These are phyloP conservation scores for Pleurotus salmoneostramineus DNA, from an alignment of 768 basidiomycete species.

Conservation along the genomic window DNA sequence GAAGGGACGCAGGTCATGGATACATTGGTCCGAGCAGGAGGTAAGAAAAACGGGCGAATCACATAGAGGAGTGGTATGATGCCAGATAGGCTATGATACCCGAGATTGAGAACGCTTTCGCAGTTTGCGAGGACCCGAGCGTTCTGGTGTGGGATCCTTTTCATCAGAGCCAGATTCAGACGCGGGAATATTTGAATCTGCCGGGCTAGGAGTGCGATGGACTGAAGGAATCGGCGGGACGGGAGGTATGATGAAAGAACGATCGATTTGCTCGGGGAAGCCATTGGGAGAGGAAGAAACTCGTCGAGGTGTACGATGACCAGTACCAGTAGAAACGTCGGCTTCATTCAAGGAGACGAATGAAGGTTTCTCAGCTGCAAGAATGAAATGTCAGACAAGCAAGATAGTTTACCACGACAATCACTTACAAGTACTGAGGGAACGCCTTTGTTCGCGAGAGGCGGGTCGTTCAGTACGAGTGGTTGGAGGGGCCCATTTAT, in stretches of 20 bases:
- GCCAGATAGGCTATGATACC: neutral
- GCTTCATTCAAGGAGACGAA: neutral
- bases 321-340: neutral
- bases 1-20: too few relatives aligned
- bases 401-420: neutral
- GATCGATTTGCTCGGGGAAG: neutral
- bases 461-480: neutral
- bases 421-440: neutral
- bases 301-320: neutral
- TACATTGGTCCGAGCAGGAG: neutral
- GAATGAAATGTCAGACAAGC: neutral
- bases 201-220: neutral
- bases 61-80: neutral
- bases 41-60: neutral
- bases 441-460: neutral
- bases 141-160: neutral
- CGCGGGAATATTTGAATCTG: neutral
- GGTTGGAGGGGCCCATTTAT: constrained; percentile 29
- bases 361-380: neutral
- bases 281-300: constrained; percentile 1
- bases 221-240: constrained; percentile 14
- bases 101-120: neutral
- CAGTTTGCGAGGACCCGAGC: neutral
- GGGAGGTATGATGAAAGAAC: constrained; percentile 8
- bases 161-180: neutral